Percentiles rank a stretch among this genome's conserved stretches.
phyloP scores from a whole-genome alignment of 768 basidiomycete species.

The Tulasnella sp. region DNA sequence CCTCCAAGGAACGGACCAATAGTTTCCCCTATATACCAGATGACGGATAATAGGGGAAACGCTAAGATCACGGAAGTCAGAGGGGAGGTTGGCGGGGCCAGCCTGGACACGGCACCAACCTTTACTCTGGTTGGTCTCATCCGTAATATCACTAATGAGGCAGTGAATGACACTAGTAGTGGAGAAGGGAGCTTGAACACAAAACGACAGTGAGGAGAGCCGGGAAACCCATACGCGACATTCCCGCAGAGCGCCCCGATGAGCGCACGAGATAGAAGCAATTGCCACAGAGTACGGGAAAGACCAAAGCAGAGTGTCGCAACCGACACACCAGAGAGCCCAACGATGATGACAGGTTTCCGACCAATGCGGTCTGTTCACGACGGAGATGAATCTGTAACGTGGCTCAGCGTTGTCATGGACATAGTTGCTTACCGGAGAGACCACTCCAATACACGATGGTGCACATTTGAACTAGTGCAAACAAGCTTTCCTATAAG shows the following conservation, averaged over 20 bases:
- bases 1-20: slow-evolving; percentile 26
- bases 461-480: slow-evolving; percentile 50
- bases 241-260: slow-evolving; percentile 61
- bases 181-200: neutral
- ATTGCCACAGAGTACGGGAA: slow-evolving; percentile 43
- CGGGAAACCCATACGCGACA: slow-evolving; percentile 34
- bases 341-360: slow-evolving; percentile 52
- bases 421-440: slow-evolving; percentile 46
- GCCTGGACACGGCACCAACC: neutral
- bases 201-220: neutral
- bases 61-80: neutral
- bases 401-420: neutral
- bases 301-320: slow-evolving; percentile 52
- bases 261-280: slow-evolving; percentile 46
- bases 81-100: neutral
- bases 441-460: slow-evolving; percentile 58
- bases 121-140: slow-evolving; percentile 24
- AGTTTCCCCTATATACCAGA: slow-evolving; percentile 9
- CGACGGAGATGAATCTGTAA: neutral
- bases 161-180: slow-evolving; percentile 37
- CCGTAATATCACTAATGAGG: slow-evolving; percentile 27
- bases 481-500: slow-evolving; percentile 55
- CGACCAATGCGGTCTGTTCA: slow-evolving; percentile 55
- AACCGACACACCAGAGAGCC: slow-evolving; percentile 33
- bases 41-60: neutral